Percentiles rank a stretch among this genome's conserved stretches.
Conservation (phyloP, 345 rosid genomes). For the Euclidium syriacum region DNA sequence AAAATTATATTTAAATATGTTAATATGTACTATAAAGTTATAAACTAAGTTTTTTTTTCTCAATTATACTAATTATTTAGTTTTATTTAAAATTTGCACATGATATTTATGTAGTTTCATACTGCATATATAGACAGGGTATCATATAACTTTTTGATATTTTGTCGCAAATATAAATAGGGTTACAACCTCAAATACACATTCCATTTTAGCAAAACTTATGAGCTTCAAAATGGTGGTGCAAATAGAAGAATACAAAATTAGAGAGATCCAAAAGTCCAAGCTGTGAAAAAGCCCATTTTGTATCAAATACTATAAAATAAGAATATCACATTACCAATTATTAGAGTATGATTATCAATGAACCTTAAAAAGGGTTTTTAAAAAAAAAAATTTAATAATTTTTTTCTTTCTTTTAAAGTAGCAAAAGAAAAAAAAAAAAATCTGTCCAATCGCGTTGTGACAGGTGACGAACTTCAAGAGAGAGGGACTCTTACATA, state of each 20-base stretch:
- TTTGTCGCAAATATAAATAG: background rate
- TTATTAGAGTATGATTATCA: no score
- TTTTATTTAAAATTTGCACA: no score
- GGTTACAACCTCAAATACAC: background rate
- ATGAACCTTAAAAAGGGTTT: no score
- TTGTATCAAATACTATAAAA: background rate
- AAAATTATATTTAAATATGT: background rate
- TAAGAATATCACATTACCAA: background rate
- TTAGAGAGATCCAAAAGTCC: background rate
- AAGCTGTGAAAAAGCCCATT: slow-evolving; percentile 5
- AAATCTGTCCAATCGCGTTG: no score
- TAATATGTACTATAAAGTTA: background rate
- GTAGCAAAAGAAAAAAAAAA: no score
- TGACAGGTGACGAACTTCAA: no score
- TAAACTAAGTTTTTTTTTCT: no score
- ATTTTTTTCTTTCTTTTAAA: no score
- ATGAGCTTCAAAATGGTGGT: background rate
- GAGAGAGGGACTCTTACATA: no score
- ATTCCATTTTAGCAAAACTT: background rate
- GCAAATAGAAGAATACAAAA: background rate
- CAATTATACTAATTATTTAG: no score
- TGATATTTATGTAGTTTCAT: background rate
- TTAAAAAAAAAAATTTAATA: no score
- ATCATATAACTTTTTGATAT: background rate
- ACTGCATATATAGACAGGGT: background rate